Base-by-base conservation (phyloP, 176 grass and related monocot species). In the Microstegium vimineum region DNA sequence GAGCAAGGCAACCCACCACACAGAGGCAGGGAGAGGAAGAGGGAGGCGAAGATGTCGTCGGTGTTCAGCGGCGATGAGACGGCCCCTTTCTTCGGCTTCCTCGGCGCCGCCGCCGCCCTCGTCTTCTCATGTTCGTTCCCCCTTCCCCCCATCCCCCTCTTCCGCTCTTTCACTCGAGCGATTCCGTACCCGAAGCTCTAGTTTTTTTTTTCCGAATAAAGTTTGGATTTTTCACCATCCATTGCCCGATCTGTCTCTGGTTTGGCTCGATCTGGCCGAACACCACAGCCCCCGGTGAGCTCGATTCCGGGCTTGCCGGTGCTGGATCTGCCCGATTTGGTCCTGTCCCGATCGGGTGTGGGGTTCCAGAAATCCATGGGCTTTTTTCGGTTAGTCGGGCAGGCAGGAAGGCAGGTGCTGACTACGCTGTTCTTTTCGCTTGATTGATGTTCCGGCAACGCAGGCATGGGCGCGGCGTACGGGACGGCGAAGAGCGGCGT, bases 401-500 rank as follows among this genome's bases (percentile, higher is more conserved):
- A 8, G 54, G 56, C 20, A n/a, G n/a, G n/a, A n/a, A 25, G 63
- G 28, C 5, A n/a, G n/a, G n/a, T n/a, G 35, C 18, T 41, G 68
- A 72, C 32, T 20, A 0, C 0, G 22, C n/a, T 75, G 67, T 6
- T 23, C 6, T 40, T 47, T 69, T 15, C 17, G 45, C 0, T 85
- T 38, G 69, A n/a, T n/a, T n/a, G n/a, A n/a, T n/a, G n/a, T 37
- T 84, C 16, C 17, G 10, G 15, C 25, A n/a, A 10, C 23, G 78
- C 71, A 98, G 96, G 96, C 83, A 98, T 98, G 96, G 96, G 96
- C 0, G 96, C 96, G 49, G 96, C 96, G 20, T 98, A 98, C 66
- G 96, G 96, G 34, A 98, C 96, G 23, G 96, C 96, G 33, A 98
- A 98, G 90, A 98, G 96, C n/a, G 96, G 96, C 18, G 96, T 98